Conservation (phyloP, 2,329 filamentous ascomycete genomes). For the Fusarium sp. region DNA sequence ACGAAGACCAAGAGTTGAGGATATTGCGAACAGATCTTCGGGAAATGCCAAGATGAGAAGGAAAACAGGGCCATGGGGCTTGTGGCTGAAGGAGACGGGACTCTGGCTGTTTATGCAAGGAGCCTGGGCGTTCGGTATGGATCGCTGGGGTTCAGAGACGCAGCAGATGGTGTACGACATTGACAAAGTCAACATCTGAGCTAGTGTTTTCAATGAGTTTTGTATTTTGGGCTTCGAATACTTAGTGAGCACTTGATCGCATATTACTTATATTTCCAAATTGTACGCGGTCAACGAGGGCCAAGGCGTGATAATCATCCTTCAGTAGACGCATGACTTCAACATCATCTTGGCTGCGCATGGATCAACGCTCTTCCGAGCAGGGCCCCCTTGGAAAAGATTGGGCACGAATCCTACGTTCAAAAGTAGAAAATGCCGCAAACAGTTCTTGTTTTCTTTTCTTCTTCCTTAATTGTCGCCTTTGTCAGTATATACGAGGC, state of each 20-base stretch:
- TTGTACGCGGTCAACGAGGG: fast-evolving
- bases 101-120: background rate
- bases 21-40: background rate
- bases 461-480: background rate
- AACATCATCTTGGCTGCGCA: background rate
- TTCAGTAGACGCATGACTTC: background rate
- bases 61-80: background rate
- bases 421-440: constrained; percentile 1
- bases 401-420: background rate
- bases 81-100: background rate
- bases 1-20: background rate
- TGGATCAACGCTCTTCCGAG: constrained; percentile 9
- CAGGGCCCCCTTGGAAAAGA: background rate
- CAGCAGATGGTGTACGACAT: constrained; percentile 4
- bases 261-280: too few species aligned
- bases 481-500: fast-evolving
- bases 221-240: background rate
- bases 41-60: background rate
- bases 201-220: too few species aligned
- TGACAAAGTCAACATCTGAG: background rate
- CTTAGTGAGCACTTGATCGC: fast-evolving
- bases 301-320: background rate
- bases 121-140: background rate
- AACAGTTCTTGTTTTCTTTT: fast-evolving
- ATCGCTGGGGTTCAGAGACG: background rate